Conservation (phyloP, 1,284 basidiomycete genomes). For the Cystobasidium slooffiae region DNA sequence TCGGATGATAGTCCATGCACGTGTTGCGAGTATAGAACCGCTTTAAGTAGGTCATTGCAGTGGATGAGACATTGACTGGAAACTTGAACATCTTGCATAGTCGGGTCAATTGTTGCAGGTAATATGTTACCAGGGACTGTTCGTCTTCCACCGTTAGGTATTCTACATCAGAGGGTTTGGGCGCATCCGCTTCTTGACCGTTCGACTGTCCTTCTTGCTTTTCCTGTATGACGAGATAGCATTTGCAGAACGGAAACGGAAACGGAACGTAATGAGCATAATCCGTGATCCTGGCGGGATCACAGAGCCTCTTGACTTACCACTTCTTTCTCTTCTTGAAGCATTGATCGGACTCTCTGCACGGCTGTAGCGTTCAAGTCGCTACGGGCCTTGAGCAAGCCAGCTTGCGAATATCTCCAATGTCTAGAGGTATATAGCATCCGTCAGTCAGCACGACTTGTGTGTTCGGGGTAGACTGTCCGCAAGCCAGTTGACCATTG, state of each 20-base stretch:
- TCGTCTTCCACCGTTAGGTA: conserved; percentile 85
- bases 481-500: not conserved
- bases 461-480: not conserved
- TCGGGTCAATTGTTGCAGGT: conserved; percentile 81
- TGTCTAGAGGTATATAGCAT: conserved; percentile 55
- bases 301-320: conserved; percentile 53
- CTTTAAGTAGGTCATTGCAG: conserved; percentile 88
- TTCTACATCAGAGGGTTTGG: conserved; percentile 61
- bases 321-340: conserved; percentile 67
- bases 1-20: conserved; percentile 99
- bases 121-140: conserved; percentile 82
- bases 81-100: conserved; percentile 84
- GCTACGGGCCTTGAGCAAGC: conserved; percentile 63
- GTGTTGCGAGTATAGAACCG: conserved; percentile 97
- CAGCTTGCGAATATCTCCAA: conserved; percentile 79
- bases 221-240: not conserved
- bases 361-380: conserved; percentile 76
- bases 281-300: not conserved
- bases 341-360: conserved; percentile 70
- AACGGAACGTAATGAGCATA: not conserved
- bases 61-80: conserved; percentile 89
- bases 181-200: conserved; percentile 24
- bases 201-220: conserved; percentile 42
- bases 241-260: not conserved
- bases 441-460: not conserved